phyloP scores from a whole-genome alignment of 75 land plant species.

The Larix kaempferi region DNA sequence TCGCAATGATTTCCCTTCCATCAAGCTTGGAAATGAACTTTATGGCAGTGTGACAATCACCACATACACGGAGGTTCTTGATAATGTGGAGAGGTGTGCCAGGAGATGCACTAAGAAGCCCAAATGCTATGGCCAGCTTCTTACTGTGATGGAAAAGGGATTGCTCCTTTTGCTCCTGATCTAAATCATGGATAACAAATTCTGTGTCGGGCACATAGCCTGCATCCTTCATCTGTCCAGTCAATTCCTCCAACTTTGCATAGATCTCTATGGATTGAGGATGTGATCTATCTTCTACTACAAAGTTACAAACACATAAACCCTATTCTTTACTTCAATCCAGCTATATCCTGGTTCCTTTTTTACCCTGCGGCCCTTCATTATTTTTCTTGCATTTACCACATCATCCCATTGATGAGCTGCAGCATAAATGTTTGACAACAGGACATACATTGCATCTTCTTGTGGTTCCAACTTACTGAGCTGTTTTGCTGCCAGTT shows the following conservation, averaged over 20 bases:
- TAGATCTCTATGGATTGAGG: conserved; percentile 11
- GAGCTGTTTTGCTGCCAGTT: neutral
- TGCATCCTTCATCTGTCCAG: conserved; percentile 16
- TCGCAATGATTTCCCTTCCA: conserved; percentile 24
- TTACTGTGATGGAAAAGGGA: conserved; percentile 29
- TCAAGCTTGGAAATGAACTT: conserved; percentile 21
- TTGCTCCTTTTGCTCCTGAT: conserved; percentile 25
- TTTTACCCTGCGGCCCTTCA: conserved; percentile 15
- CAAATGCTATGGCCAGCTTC: conserved; percentile 36
- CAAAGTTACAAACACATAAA: conserved; percentile 29
- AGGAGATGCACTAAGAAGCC: conserved; percentile 40
- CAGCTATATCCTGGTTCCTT: conserved; percentile 25
- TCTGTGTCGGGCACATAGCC: conserved; percentile 28
- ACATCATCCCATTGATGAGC: conserved; percentile 29
- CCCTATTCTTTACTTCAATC: conserved; percentile 17
- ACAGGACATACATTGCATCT: conserved; percentile 18
- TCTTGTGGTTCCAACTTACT: conserved; percentile 12
- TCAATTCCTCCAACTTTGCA: conserved; percentile 18
- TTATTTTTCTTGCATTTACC: conserved; percentile 10
- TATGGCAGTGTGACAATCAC: conserved; percentile 27
- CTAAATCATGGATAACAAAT: conserved; percentile 12
- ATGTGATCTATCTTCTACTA: conserved; percentile 32
- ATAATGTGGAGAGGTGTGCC: conserved; percentile 34
- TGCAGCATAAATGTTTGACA: conserved; percentile 26
- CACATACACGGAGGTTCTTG: conserved; percentile 34